A percentile compares a stretch with the other conserved stretches of the same genome.
These are phyloP conservation scores for Geopyxis carbonaria DNA, from an alignment of 495 filamentous ascomycete genomes.

Conservation along the genomic window DNA sequence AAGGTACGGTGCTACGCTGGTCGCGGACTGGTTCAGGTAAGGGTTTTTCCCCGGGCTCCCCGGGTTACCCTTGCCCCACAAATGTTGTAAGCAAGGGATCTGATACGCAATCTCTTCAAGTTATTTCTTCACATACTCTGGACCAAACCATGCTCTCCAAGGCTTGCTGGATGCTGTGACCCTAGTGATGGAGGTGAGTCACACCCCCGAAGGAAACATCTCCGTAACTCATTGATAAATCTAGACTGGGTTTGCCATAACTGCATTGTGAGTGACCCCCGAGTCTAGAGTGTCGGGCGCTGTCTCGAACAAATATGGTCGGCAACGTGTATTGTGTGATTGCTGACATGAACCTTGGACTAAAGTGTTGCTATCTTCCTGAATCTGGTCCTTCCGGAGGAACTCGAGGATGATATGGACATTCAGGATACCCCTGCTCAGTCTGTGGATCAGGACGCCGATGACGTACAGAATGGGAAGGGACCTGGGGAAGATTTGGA, in stretches of 20 bases:
- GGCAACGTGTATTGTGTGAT: conserved; percentile 5
- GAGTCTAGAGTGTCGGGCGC: conserved; percentile 6
- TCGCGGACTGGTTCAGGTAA: conserved; percentile 55
- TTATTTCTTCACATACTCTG: conserved; percentile 55
- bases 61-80: neutral
- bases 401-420: conserved; percentile 46
- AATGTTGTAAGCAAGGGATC: neutral
- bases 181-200: conserved; percentile 63
- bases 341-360: neutral
- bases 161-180: conserved; percentile 73
- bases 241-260: conserved; percentile 62
- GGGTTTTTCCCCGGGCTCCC: conserved; percentile 9
- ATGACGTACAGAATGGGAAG: no score
- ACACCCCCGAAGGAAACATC: no score
- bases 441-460: no score
- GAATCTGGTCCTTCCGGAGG: conserved; percentile 56
- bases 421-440: no score
- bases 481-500: no score
- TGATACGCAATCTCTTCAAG: conserved; percentile 12
- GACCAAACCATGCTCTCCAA: conserved; percentile 49
- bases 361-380: conserved; percentile 52
- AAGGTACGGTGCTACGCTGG: conserved; percentile 49
- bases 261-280: no score
- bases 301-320: neutral
- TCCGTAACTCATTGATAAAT: no score